These are phyloP conservation scores for Purpureocillium lavendulum DNA, from an alignment of 2,329 filamentous ascomycete genomes.

Conservation along the genomic window DNA sequence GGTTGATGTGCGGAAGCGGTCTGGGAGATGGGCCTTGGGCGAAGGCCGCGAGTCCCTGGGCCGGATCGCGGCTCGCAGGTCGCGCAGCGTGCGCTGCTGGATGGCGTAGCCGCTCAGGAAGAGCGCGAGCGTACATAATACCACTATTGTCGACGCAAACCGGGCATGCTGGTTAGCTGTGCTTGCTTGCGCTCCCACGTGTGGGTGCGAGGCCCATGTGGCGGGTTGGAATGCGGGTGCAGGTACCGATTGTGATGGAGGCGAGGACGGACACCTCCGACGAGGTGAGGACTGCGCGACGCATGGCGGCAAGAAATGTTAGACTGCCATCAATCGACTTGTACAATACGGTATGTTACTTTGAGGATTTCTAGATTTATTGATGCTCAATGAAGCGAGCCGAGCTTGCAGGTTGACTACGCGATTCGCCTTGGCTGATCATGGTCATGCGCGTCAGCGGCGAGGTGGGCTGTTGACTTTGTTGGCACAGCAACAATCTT, in stretches of 20 bases:
- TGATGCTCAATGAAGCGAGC: too few relatives aligned
- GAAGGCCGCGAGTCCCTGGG: conserved; percentile 33
- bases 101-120: conserved; percentile 84
- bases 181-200: too few relatives aligned
- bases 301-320: too few relatives aligned
- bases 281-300: conserved; percentile 46
- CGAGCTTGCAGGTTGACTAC: too few relatives aligned
- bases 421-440: too few relatives aligned
- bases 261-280: conserved; percentile 62
- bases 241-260: conserved; percentile 43
- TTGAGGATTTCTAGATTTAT: too few relatives aligned
- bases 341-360: conserved; percentile 25
- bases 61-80: conserved; percentile 66
- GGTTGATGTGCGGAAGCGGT: conserved; percentile 37
- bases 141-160: too few relatives aligned
- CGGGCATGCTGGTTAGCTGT: neutral
- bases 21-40: conserved; percentile 41
- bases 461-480: conserved; percentile 9
- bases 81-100: conserved; percentile 76
- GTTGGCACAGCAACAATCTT: conserved; percentile 39
- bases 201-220: too few relatives aligned
- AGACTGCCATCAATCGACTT: conserved; percentile 22
- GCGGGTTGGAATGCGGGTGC: conserved; percentile 10
- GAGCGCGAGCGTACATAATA: conserved; percentile 70
- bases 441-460: conserved; percentile 2